Base-by-base conservation (phyloP, 2,329 filamentous ascomycete species). In the Fusarium sp. region DNA sequence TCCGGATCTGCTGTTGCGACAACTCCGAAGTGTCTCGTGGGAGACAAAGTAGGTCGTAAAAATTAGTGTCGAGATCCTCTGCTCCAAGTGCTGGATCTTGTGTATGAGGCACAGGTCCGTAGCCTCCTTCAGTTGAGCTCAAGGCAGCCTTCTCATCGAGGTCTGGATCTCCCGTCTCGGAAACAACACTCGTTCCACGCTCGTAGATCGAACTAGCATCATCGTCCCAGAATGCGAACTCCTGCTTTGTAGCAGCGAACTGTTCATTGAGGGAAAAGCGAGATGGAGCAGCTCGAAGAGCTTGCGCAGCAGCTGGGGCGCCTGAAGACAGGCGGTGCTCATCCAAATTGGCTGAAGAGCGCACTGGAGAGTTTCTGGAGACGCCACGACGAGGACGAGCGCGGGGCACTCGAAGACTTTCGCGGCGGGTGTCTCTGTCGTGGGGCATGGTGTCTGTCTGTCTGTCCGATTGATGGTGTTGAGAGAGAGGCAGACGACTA, bases 161-260 rank as follows among this genome's bases (percentile, higher is more conserved):
- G 21, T 77, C 74, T 11, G 48, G 39, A 29, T 66, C 63, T 38
- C 35, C 49, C 31, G 31, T 49, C 55, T 78, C 76, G 27, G 78
- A 74, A 37, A 73, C 73, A 60, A 73, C 73, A 60, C 66, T 77
- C 61, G 70, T 77, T 52, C 63, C 63, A 38, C 78, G 78, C 31
- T 84, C 83, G 60, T 83, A 77, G 46, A 85, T 76, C 23, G 84
- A 86, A 44, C 83, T 84, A 25, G 79, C 82, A 68, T 86, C 85
- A 72, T 86, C 85, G 61, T 84, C 84, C 71, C 81, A 85, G 57
- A 86, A 84, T 52, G 85, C 84, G 55, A 83, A 84, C 65, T 86
- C 84, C 52, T 80, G 80, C 37, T 84, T 79, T 10, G 85, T 86
- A 39, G 83, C 78, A 25, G 85, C 84, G 63, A 86, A 87, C 61